These are phyloP conservation scores for Globisporangium viniferum DNA, from an alignment of 352 stramenopile species.

Conservation along the genomic window DNA sequence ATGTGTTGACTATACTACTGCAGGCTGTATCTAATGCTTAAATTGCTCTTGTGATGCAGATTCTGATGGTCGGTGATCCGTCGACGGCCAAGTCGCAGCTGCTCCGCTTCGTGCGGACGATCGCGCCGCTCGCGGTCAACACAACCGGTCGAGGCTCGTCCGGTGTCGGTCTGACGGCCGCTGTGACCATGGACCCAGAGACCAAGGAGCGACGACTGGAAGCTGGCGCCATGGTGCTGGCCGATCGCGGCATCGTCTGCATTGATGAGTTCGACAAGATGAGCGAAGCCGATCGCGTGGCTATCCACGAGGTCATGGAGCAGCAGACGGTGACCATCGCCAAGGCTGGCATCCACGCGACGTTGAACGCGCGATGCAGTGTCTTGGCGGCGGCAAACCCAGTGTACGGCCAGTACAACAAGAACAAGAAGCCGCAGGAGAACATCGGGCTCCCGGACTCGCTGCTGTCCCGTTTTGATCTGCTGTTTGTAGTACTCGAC, in stretches of 20 bases:
- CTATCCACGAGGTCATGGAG: conserved; percentile 99
- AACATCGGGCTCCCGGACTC: conserved; percentile 99
- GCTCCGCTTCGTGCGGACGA: conserved; percentile 95
- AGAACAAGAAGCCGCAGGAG: conserved; percentile 95
- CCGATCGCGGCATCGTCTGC: conserved; percentile 98
- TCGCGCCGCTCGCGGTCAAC: conserved; percentile 92
- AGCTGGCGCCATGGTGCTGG: conserved; percentile 99
- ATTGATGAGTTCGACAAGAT: conserved; percentile 99
- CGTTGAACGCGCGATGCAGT: conserved; percentile 97
- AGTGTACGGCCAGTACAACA: conserved; percentile 99
- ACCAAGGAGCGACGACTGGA: conserved; percentile 93
- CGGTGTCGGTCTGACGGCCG: conserved; percentile 96
- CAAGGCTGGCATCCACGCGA: conserved; percentile 99
- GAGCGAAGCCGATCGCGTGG: conserved; percentile 97
- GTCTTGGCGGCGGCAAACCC: conserved; percentile 99
- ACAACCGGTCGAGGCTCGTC: conserved; percentile 82
- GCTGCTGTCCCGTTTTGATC: conserved; percentile 99
- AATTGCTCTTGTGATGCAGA: conserved; percentile 27
- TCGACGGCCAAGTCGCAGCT: conserved; percentile 99
- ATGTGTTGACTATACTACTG: conserved; percentile 26
- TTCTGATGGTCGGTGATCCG: conserved; percentile 97
- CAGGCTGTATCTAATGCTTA: conserved; percentile 46
- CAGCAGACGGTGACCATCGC: conserved; percentile 99
- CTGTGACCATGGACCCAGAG: conserved; percentile 96
- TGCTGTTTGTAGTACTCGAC: conserved; percentile 99